phyloP scores from a whole-genome alignment of 2,329 filamentous ascomycete genomes.

The Chalaropsis thielavioides region DNA sequence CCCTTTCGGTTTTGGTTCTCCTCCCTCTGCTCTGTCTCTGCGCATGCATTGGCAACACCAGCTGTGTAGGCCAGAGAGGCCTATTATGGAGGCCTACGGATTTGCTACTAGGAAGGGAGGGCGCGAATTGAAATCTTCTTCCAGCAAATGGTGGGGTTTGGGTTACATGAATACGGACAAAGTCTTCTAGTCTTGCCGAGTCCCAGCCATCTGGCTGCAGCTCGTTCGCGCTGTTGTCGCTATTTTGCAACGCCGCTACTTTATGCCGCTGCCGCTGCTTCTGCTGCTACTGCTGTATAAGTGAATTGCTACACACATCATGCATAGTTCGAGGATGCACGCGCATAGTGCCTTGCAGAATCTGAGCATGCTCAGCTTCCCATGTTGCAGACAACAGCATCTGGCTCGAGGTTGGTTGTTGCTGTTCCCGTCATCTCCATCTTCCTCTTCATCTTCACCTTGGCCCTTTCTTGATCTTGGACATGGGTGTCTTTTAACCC shows the following conservation, averaged over 20 bases:
- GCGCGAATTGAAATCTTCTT: background rate
- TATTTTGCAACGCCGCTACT: background rate
- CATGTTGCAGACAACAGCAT: background rate
- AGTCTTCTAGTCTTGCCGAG: background rate
- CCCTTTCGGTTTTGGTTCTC: background rate
- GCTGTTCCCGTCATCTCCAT: background rate
- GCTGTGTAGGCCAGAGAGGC: background rate
- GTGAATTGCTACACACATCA: background rate
- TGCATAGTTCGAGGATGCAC: background rate
- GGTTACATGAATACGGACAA: background rate
- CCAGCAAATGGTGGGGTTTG: background rate
- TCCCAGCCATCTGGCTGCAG: background rate
- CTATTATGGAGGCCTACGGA: background rate
- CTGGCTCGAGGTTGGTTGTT: background rate
- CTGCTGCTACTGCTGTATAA: background rate
- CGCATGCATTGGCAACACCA: background rate
- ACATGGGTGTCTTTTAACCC: background rate
- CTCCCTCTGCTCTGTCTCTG: background rate
- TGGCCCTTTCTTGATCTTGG: background rate
- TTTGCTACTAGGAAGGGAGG: background rate
- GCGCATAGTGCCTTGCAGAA: slow-evolving; percentile 10
- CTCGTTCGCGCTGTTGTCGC: too few species aligned
- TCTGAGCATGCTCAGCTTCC: background rate
- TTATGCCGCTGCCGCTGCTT: background rate
- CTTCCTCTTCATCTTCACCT: background rate